Conservation (phyloP, 2,329 filamentous ascomycete genomes). For the Exophiala lecanii-corni region DNA sequence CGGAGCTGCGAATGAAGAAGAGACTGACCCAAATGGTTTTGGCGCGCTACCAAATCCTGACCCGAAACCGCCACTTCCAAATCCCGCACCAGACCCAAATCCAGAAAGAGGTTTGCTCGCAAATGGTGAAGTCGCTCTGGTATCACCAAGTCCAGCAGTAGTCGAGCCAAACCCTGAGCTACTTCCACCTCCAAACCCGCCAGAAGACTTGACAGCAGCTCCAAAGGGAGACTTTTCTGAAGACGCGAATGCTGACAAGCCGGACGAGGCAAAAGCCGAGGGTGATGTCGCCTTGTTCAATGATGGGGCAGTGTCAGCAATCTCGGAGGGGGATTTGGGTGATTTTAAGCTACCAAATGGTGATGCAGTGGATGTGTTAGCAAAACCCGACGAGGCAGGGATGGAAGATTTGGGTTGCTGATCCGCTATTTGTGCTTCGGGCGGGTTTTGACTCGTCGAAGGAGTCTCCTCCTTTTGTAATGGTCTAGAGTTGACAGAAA, state of each 20-base stretch:
- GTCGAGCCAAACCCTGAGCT: slow-evolving; percentile 36
- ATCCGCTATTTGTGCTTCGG: too few species aligned
- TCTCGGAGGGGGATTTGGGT: slow-evolving; percentile 27
- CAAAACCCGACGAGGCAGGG: slow-evolving; percentile 33
- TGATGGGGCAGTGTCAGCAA: slow-evolving; percentile 20
- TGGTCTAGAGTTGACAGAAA: too few species aligned
- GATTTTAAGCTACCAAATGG: slow-evolving; percentile 37
- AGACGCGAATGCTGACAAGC: slow-evolving; percentile 61
- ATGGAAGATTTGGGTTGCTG: slow-evolving; percentile 7
- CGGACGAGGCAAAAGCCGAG: slow-evolving; percentile 64
- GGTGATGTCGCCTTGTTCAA: slow-evolving; percentile 45
- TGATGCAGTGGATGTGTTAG: slow-evolving; percentile 40
- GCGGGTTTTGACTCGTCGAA: too few species aligned
- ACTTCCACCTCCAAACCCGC: slow-evolving; percentile 47
- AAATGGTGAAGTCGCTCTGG: slow-evolving; percentile 29
- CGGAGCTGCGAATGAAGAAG: slow-evolving; percentile 68
- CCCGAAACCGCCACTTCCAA: slow-evolving; percentile 35
- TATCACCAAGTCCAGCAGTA: slow-evolving; percentile 25
- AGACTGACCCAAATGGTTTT: slow-evolving; percentile 38
- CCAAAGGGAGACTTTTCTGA: slow-evolving; percentile 62
- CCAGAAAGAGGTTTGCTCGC: slow-evolving; percentile 32
- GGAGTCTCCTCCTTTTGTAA: too few species aligned
- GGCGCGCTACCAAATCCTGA: slow-evolving; percentile 39
- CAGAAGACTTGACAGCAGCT: slow-evolving; percentile 57
- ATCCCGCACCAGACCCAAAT: slow-evolving; percentile 34